A percentile compares a stretch with the other conserved stretches of the same genome.
phyloP scores from a whole-genome alignment of 2,329 filamentous ascomycete genomes.

The Davidsoniella virescens region DNA sequence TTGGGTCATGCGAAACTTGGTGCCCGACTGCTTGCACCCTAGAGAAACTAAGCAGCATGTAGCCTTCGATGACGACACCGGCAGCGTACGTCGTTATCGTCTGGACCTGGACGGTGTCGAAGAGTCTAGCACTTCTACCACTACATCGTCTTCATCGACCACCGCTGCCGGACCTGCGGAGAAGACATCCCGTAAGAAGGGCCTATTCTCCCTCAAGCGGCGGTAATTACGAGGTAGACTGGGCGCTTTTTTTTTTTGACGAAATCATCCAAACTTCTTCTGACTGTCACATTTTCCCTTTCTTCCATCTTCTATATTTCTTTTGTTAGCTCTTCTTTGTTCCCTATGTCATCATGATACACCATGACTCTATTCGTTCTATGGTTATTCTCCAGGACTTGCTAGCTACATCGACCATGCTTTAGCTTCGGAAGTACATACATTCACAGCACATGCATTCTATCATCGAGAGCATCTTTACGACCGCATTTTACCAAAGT shows the following conservation, averaged over 20 bases:
- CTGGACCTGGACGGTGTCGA: constrained; percentile 37
- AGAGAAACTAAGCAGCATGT: constrained; percentile 30
- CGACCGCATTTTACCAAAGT: too few species aligned
- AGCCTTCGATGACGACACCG: constrained; percentile 44
- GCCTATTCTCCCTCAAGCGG: constrained; percentile 6
- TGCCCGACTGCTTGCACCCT: constrained; percentile 45
- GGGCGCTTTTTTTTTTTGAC: too few species aligned
- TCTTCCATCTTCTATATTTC: background rate
- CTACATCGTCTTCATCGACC: background rate
- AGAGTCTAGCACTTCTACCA: background rate
- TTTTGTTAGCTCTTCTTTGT: background rate
- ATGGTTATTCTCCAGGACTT: too few species aligned
- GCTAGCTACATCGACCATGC: too few species aligned
- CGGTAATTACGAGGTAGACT: background rate
- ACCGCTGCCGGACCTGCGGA: too few species aligned
- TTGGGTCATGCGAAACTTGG: constrained; percentile 39
- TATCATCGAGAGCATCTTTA: too few species aligned
- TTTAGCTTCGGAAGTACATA: too few species aligned
- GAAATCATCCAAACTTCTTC: too few species aligned
- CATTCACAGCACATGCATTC: too few species aligned
- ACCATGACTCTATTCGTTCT: background rate
- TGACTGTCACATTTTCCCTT: background rate
- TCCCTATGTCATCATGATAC: background rate
- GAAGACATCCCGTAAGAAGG: constrained; percentile 2
- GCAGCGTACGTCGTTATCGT: constrained; percentile 46